Evolutionary conservation across 1,284 basidiomycete genomes (phyloP), one percentile per base, ranked within the genome.

Genomic region (Erythrobasidium hasegawianum): DNA sequence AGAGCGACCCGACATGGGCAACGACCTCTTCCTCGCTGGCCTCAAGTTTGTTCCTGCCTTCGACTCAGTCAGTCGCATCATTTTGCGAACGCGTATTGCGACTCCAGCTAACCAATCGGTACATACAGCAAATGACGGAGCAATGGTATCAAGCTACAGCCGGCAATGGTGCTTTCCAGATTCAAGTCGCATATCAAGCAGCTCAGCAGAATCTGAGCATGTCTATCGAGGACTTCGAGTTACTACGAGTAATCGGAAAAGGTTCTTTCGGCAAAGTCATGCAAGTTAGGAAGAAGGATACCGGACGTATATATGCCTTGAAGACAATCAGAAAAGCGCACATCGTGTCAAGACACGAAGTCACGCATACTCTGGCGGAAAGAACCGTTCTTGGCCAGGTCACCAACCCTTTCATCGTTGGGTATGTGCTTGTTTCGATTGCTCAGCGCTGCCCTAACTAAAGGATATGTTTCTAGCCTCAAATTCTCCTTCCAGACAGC

Each of bases 271-370:
- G 95, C 24, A 97, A 97, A 79, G 91, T 95, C 71, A 96, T 96
- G 92, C 93, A 97, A 83, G 93, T 97, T 45, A 87, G 91, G 59
- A 99, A 99, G 81, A 93, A 95, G 79, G 94, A 99, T 79, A 98
- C 96, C 0, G 86, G 90, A 66, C 91, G 95, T 69, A 90, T 99
- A 76, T 99, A 99, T 79, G 95, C 95, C 0, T 83, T 99, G 76
- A 98, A 98, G 81, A 97, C 95, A 1, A 97, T 98, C 75, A 86
- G 95, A 64, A 99, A 99, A 79, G 96, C 95, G 1, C 95, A 99
- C 78, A 98, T 98, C 72, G 96, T 96, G 2, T 91, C 90, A 27
- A 84, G 95, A 1, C 94, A 94, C 49, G 96, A 98, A 79, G 97
- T 99, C 73, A 98, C 93, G 2, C 96, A 98, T 76, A 98, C 97